A percentile compares a stretch with the other conserved stretches of the same genome.
phyloP scores from a whole-genome alignment of 148 eudicot species.

The Limonium bicolor region DNA sequence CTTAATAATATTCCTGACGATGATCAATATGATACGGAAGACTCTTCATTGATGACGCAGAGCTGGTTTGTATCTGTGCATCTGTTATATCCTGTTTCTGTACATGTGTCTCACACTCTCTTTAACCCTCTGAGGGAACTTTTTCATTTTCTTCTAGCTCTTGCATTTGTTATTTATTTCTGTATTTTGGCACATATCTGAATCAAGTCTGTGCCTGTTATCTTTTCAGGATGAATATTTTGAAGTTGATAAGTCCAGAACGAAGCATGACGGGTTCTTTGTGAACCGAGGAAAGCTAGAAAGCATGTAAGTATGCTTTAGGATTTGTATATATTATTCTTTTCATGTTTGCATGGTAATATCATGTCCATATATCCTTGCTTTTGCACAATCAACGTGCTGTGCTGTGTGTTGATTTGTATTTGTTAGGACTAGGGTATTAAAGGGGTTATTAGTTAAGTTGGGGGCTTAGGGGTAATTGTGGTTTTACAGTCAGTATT shows the following conservation, averaged over 20 bases:
- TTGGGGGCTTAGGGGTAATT: too few species aligned
- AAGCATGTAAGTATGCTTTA: slow-evolving; percentile 24
- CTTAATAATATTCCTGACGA: slow-evolving; percentile 80
- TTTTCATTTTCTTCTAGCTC: background rate
- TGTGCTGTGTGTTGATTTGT: too few species aligned
- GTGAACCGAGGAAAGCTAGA: slow-evolving; percentile 86
- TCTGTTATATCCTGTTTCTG: background rate
- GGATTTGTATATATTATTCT: too few species aligned
- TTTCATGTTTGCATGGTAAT: too few species aligned
- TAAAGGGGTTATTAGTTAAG: too few species aligned
- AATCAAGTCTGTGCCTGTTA: slow-evolving; percentile 2
- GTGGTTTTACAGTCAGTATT: too few species aligned
- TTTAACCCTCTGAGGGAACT: background rate
- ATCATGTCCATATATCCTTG: too few species aligned
- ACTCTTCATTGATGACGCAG: slow-evolving; percentile 94
- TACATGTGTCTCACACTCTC: background rate
- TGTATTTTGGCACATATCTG: too few species aligned
- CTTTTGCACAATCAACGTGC: too few species aligned
- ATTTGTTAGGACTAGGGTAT: too few species aligned
- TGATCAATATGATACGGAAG: slow-evolving; percentile 97
- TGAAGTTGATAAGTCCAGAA: slow-evolving; percentile 93
- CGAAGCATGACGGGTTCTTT: slow-evolving; percentile 96
- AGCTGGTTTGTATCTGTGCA: slow-evolving; percentile 49
- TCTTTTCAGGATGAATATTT: slow-evolving; percentile 52
- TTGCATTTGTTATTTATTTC: background rate